Percentiles rank a stretch among this genome's conserved stretches.
phyloP scores from a whole-genome alignment of 768 basidiomycete species.

The Flagelloscypha sp. region DNA sequence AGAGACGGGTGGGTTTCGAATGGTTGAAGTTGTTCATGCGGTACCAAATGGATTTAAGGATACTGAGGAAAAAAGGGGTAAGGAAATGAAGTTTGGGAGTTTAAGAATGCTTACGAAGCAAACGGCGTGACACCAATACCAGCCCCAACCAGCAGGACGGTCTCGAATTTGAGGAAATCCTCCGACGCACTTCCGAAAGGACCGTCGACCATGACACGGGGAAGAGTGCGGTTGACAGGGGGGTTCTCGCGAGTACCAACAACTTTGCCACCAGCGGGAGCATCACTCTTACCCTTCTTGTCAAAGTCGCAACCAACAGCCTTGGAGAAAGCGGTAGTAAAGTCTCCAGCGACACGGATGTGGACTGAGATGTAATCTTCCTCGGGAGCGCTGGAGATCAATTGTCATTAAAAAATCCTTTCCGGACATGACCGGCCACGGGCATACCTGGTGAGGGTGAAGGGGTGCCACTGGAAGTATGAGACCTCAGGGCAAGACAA shows the following conservation, averaged over 20 bases:
- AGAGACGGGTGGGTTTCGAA: conserved; percentile 70
- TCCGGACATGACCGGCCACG: conserved; percentile 4
- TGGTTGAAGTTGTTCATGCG: conserved; percentile 83
- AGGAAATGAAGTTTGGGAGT: neutral
- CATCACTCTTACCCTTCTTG: conserved; percentile 37
- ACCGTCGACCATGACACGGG: conserved; percentile 93
- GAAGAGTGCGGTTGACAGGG: conserved; percentile 64
- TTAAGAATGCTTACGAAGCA: conserved; percentile 65
- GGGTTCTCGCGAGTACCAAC: conserved; percentile 49
- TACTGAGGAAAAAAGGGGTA: conserved; percentile 31
- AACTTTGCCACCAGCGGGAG: conserved; percentile 45
- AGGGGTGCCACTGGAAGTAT: conserved; percentile 97
- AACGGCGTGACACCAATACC: conserved; percentile 98
- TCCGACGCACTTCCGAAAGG: conserved; percentile 92
- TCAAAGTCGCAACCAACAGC: conserved; percentile 81
- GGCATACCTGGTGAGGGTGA: conserved; percentile 77
- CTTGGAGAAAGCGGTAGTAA: conserved; percentile 74
- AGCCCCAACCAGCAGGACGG: conserved; percentile 81
- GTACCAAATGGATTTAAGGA: conserved; percentile 91
- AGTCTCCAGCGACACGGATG: conserved; percentile 88
- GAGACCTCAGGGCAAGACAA: conserved; percentile 84
- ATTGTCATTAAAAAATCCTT: neutral
- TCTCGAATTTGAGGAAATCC: conserved; percentile 86
- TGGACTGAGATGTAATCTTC: conserved; percentile 94
- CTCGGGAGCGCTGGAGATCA: conserved; percentile 65